Conservation (phyloP, 495 filamentous ascomycete species). For the Terfezia boudieri region DNA sequence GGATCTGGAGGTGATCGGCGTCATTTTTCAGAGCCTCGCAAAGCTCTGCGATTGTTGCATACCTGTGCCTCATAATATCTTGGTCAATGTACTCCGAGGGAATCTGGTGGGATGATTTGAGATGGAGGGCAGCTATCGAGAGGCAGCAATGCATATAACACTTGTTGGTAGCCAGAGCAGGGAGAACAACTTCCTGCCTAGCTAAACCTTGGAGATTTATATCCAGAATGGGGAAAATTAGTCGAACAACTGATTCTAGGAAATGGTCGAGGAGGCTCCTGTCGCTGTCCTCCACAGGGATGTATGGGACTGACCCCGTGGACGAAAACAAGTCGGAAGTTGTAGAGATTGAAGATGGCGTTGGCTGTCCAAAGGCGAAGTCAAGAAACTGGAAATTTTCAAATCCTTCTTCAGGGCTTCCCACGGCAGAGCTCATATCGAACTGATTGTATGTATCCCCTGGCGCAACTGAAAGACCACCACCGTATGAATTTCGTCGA, state of each 20-base stretch:
- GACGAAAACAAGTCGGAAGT: slow-evolving; percentile 70
- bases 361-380: slow-evolving; percentile 38
- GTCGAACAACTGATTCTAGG: slow-evolving; percentile 60
- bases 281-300: slow-evolving; percentile 79
- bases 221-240: slow-evolving; percentile 80
- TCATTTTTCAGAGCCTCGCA: slow-evolving; percentile 66
- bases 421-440: background rate
- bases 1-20: slow-evolving; percentile 60
- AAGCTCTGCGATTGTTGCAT: slow-evolving; percentile 63
- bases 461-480: background rate
- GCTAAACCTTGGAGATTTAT: slow-evolving; percentile 61
- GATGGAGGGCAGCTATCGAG: slow-evolving; percentile 85
- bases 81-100: slow-evolving; percentile 59
- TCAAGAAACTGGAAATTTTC: slow-evolving; percentile 47
- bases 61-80: slow-evolving; percentile 86
- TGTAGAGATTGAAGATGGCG: slow-evolving; percentile 29
- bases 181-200: slow-evolving; percentile 58
- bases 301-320: slow-evolving; percentile 30
- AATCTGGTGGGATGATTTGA: slow-evolving; percentile 52
- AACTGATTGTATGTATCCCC: slow-evolving; percentile 1
- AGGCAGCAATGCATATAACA: slow-evolving; percentile 89
- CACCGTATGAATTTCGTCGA: too few species aligned
- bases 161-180: slow-evolving; percentile 70
- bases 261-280: slow-evolving; percentile 79
- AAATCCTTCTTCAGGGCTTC: slow-evolving; percentile 9